These are phyloP conservation scores for Aspergillus panamensis DNA, from an alignment of 495 filamentous ascomycete species.

Conservation along the genomic window DNA sequence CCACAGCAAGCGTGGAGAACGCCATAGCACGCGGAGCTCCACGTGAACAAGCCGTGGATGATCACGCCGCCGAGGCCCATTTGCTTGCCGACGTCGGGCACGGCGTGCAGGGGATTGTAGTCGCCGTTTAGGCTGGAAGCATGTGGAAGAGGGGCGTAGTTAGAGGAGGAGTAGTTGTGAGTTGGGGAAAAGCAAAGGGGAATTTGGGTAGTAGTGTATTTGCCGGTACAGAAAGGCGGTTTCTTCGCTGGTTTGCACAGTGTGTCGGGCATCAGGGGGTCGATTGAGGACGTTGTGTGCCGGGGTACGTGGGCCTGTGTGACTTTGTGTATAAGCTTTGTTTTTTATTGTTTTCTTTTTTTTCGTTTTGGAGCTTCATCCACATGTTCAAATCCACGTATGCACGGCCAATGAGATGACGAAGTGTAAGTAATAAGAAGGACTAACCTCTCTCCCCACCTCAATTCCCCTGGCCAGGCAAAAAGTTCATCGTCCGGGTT, in stretches of 20 bases:
- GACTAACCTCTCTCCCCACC: conserved; percentile 75
- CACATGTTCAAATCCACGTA: too few species aligned
- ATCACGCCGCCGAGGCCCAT: conserved; percentile 89
- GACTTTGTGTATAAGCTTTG: too few species aligned
- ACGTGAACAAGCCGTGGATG: conserved; percentile 82
- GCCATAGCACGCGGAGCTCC: conserved; percentile 71
- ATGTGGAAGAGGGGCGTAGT: too few species aligned
- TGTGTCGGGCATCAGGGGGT: conserved; percentile 69
- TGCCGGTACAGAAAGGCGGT: conserved; percentile 69
- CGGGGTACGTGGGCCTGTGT: conserved; percentile 58
- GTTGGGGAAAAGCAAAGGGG: neutral
- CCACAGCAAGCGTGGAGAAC: conserved; percentile 66
- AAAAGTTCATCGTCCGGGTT: conserved; percentile 66
- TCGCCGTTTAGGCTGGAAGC: conserved; percentile 68
- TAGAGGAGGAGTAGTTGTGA: too few species aligned
- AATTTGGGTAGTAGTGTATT: neutral
- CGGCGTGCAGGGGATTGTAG: conserved; percentile 86
- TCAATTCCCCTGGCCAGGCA: conserved; percentile 79
- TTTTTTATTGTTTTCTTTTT: too few species aligned
- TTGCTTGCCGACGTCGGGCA: conserved; percentile 73
- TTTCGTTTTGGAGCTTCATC: too few species aligned
- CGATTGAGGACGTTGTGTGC: conserved; percentile 69
- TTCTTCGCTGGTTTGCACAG: conserved; percentile 62
- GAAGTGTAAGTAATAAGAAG: too few species aligned
- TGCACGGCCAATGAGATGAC: neutral